Evolutionary conservation across 2,329 filamentous ascomycete genomes (phyloP).

Genomic region (Cytospora piceicola): DNA sequence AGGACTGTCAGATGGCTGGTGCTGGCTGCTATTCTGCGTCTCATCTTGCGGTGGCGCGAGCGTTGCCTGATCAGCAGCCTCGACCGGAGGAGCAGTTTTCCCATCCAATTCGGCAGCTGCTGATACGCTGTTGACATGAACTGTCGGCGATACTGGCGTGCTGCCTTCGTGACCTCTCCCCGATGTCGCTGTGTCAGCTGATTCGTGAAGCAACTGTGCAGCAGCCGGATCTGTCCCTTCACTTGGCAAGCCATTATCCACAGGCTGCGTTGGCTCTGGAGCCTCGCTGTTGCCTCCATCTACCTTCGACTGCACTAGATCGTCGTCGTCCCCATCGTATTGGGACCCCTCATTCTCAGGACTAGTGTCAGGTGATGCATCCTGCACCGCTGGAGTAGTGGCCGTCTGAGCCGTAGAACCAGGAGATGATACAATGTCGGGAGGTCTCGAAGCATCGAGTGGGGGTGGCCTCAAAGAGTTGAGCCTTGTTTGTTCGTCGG

Average conservation of each 20-base stretch:
- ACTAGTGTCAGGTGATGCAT: constrained; percentile 74
- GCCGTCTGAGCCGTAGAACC: constrained; percentile 74
- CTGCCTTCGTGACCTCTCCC: not conserved
- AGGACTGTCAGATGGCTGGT: not conserved
- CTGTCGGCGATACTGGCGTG: not conserved
- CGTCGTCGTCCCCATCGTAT: constrained; percentile 54
- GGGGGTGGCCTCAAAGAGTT: constrained; percentile 42
- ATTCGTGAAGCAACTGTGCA: constrained; percentile 48
- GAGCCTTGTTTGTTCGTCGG: constrained; percentile 36
- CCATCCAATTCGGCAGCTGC: not conserved
- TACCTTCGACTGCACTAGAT: constrained; percentile 47
- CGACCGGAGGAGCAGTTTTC: not conserved
- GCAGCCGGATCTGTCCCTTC: constrained; percentile 28
- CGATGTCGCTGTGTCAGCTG: constrained; percentile 37
- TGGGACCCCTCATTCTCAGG: constrained; percentile 69
- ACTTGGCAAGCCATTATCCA: constrained; percentile 29
- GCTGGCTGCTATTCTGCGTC: not conserved
- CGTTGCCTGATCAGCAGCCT: not conserved
- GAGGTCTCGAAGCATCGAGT: constrained; percentile 42
- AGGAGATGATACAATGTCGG: constrained; percentile 57
- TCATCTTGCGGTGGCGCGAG: not conserved
- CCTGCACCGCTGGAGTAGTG: constrained; percentile 70
- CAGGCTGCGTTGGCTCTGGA: constrained; percentile 28
- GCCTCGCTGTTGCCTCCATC: constrained; percentile 36
- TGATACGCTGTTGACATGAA: not conserved